These are phyloP conservation scores for Phytophthora vignae DNA, from an alignment of 352 stramenopile species.

Conservation along the genomic window DNA sequence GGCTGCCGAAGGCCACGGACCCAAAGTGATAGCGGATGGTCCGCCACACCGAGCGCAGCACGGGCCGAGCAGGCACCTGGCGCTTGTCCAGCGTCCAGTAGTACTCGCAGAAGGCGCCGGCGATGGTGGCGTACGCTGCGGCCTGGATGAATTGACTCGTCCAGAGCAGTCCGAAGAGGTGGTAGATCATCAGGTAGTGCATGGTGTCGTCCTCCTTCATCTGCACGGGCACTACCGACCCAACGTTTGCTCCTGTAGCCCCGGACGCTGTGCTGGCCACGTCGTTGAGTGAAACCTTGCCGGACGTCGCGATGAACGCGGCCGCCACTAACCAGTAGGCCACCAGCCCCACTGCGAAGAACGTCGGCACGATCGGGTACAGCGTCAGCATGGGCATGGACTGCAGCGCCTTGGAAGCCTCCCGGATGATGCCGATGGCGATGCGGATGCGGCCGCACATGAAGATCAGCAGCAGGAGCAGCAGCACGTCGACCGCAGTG, in stretches of 20 bases:
- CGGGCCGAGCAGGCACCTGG: slow-evolving; percentile 50
- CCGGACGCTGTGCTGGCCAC: slow-evolving; percentile 40
- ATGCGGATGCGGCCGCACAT: slow-evolving; percentile 87
- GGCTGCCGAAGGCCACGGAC: slow-evolving; percentile 85
- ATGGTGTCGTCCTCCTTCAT: slow-evolving; percentile 68
- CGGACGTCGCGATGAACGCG: slow-evolving; percentile 81
- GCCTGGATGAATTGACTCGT: slow-evolving; percentile 89
- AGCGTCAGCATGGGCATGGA: slow-evolving; percentile 83
- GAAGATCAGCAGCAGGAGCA: slow-evolving; percentile 80
- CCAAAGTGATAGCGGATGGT: slow-evolving; percentile 84
- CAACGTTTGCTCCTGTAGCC: slow-evolving; percentile 34
- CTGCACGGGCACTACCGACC: slow-evolving; percentile 34
- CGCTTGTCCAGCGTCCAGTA: slow-evolving; percentile 90
- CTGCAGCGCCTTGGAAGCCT: slow-evolving; percentile 83
- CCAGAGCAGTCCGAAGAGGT: slow-evolving; percentile 88
- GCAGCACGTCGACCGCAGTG: slow-evolving; percentile 64
- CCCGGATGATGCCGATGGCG: slow-evolving; percentile 88
- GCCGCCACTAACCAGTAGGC: slow-evolving; percentile 82
- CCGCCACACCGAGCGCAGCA: slow-evolving; percentile 70
- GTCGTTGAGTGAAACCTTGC: slow-evolving; percentile 58
- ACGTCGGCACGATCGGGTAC: slow-evolving; percentile 75
- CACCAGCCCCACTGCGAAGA: slow-evolving; percentile 72
- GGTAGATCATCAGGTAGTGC: slow-evolving; percentile 86
- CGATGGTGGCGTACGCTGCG: slow-evolving; percentile 75
- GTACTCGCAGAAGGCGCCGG: slow-evolving; percentile 85